These are phyloP conservation scores for Calonectria crousiana DNA, from an alignment of 2,329 filamentous ascomycete genomes.

Conservation along the genomic window DNA sequence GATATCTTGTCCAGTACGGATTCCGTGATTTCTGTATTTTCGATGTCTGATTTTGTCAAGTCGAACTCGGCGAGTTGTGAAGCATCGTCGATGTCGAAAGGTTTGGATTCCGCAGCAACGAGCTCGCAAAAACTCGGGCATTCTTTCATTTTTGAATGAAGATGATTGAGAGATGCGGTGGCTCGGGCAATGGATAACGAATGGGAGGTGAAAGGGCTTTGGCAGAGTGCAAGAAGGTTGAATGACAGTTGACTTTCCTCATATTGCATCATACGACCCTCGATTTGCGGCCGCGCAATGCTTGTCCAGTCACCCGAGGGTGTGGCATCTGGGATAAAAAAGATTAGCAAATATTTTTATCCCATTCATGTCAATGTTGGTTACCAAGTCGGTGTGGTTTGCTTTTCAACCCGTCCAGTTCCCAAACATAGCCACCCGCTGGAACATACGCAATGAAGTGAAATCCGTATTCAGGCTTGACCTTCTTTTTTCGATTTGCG, in stretches of 20 bases:
- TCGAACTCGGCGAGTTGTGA: slow-evolving; percentile 47
- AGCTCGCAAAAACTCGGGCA: slow-evolving; percentile 37
- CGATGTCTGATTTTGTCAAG: slow-evolving; percentile 43
- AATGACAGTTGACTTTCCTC: slow-evolving; percentile 77
- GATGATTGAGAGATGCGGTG: slow-evolving; percentile 52
- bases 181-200: slow-evolving; percentile 59
- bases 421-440: slow-evolving; percentile 81
- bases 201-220: slow-evolving; percentile 69
- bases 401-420: slow-evolving; percentile 85
- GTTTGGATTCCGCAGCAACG: slow-evolving; percentile 33
- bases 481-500: slow-evolving; percentile 51
- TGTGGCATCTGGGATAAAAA: slow-evolving; percentile 25
- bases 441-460: slow-evolving; percentile 94
- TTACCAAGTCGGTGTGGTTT: slow-evolving; percentile 66
- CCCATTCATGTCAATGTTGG: background rate
- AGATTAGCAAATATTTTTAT: slow-evolving; percentile 16
- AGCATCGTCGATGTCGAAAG: slow-evolving; percentile 39
- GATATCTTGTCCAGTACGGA: slow-evolving; percentile 29
- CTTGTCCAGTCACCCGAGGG: slow-evolving; percentile 71
- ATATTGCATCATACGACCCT: slow-evolving; percentile 75
- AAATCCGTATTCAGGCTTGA: slow-evolving; percentile 73
- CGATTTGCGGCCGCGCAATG: slow-evolving; percentile 73
- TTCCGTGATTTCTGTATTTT: slow-evolving; percentile 34
- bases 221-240: slow-evolving; percentile 80
- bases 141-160: slow-evolving; percentile 50